These are phyloP conservation scores for Coniochaeta pulveracea DNA, from an alignment of 2,329 filamentous ascomycete genomes.

Conservation along the genomic window DNA sequence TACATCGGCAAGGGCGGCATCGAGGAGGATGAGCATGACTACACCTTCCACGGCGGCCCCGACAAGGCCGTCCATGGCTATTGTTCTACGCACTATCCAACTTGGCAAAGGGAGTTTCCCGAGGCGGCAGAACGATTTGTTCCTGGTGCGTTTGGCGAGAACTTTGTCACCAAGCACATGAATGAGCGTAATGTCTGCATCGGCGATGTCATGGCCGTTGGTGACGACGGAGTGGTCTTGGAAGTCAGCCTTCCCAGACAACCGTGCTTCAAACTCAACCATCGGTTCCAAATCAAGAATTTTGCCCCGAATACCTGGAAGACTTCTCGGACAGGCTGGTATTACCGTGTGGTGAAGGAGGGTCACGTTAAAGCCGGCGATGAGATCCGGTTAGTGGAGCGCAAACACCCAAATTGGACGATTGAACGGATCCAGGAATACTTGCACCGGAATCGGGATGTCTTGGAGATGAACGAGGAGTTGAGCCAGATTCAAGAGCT, in stretches of 20 bases:
- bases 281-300: slow-evolving; percentile 51
- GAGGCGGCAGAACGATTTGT: slow-evolving; percentile 36
- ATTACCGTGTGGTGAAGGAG: slow-evolving; percentile 48
- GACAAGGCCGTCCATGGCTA: slow-evolving; percentile 54
- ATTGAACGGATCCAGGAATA: slow-evolving; percentile 53
- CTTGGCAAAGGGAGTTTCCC: slow-evolving; percentile 43
- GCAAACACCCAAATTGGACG: slow-evolving; percentile 48
- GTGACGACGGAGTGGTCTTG: slow-evolving; percentile 32
- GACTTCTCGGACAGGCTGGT: slow-evolving; percentile 51
- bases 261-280: slow-evolving; percentile 59
- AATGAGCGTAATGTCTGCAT: slow-evolving; percentile 57
- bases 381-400: slow-evolving; percentile 40
- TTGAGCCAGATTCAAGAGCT: slow-evolving; percentile 39
- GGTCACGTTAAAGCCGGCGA: slow-evolving; percentile 46
- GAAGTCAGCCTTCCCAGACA: slow-evolving; percentile 51
- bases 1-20: slow-evolving; percentile 37
- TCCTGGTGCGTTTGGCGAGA: slow-evolving; percentile 53
- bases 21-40: slow-evolving; percentile 49
- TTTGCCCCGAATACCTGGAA: slow-evolving; percentile 48
- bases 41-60: slow-evolving; percentile 46
- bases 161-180: slow-evolving; percentile 44
- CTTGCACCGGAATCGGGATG: slow-evolving; percentile 40
- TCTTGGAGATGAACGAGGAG: slow-evolving; percentile 38
- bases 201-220: slow-evolving; percentile 46
- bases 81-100: slow-evolving; percentile 45